These are phyloP conservation scores for Phytophthora brassicae DNA, from an alignment of 352 stramenopile genomes.

Conservation along the genomic window DNA sequence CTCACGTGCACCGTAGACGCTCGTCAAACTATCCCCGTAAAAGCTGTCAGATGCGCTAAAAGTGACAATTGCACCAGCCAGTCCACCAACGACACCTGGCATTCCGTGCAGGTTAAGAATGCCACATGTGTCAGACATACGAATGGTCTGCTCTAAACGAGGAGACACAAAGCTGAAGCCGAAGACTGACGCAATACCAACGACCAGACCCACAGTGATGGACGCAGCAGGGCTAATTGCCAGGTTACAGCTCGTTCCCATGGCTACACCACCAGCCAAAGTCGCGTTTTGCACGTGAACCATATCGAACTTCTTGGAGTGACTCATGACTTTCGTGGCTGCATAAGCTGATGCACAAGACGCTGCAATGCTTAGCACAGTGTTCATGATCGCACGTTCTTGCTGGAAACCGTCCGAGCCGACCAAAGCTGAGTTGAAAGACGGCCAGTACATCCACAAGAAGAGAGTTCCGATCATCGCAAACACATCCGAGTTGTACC, in stretches of 20 bases:
- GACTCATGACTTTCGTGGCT: constrained; percentile 39
- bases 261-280: constrained; percentile 79
- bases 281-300: constrained; percentile 87
- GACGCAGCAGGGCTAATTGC: constrained; percentile 61
- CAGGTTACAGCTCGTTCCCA: constrained; percentile 74
- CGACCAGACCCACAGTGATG: constrained; percentile 54
- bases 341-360: constrained; percentile 65
- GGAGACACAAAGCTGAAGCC: constrained; percentile 53
- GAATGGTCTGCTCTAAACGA: constrained; percentile 38
- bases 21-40: constrained; percentile 48
- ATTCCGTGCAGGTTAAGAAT: constrained; percentile 85
- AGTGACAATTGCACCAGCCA: constrained; percentile 56
- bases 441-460: constrained; percentile 89
- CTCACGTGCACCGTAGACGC: constrained; percentile 48
- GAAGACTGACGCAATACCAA: constrained; percentile 45
- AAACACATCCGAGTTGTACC: constrained; percentile 74
- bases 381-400: constrained; percentile 75
- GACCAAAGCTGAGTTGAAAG: constrained; percentile 80
- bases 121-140: constrained; percentile 54
- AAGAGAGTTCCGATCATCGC: constrained; percentile 87
- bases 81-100: constrained; percentile 61
- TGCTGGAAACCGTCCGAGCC: constrained; percentile 58
- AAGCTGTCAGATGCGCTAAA: constrained; percentile 49
- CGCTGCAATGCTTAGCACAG: constrained; percentile 67
- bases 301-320: constrained; percentile 78